Base-by-base conservation (phyloP, 331 rosid species). In the Quercus tomentella region DNA sequence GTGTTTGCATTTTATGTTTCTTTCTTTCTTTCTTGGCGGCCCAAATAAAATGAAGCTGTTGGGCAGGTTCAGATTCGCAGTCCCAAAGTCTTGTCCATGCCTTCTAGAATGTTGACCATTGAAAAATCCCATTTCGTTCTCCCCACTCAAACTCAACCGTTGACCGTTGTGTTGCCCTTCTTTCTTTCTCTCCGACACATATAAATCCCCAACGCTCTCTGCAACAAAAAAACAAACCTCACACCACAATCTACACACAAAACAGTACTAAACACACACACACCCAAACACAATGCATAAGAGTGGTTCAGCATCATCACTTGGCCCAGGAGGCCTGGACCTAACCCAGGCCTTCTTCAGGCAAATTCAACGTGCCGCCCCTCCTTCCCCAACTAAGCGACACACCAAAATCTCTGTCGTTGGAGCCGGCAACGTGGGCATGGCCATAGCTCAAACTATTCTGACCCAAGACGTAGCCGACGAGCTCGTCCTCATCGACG, bases 361-460 rank as follows among this genome's bases (percentile, higher is more conserved):
- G 61, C 68, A 96, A 70, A 86, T 92, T 22, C 60, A 63, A 10
- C 55, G 81, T 70, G 86, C 96, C 5, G 82, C 88, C 10, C 85
- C 96, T 2, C 91, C 96, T 15, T 92, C 96, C 9, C 79, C 88
- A 4, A 84, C 92, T 0, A 91, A 89, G 8, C 90, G 91, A 73
- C 89, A 84, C 84, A 82, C 77, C 61, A 94, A 94, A 76, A 77
- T 92, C 83, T 88, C 96, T 10, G 93, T 92, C 69, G 73, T 94
- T 22, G 98, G 97, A 0, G 90, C 94, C 12, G 98, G 98, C 8
- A 94, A 94, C 63, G 98, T 94, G 20, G 98, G 98, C 43, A 94
- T 94, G 98, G 98, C 98, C 77, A 92, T 94, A 2, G 98, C 98
- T 67, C 98, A 94, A 72, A 94, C 97, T 77, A 94, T 92, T 76